Base-by-base conservation (phyloP, 345 rosid species). In the Citrus trifoliata region DNA sequence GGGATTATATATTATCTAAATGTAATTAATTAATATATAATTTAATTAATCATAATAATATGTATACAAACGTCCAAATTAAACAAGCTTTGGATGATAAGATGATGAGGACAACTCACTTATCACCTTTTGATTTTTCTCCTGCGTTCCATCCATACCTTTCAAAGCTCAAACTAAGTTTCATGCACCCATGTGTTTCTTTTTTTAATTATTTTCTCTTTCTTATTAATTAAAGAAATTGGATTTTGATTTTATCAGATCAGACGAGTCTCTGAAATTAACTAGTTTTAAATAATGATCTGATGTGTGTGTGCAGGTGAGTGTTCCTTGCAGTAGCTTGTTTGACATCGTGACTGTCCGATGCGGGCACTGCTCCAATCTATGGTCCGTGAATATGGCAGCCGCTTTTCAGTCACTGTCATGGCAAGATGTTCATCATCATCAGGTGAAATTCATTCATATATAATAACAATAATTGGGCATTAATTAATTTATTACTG, bases 331-430 rank as follows among this genome's bases (percentile, higher is more conserved):
- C 92, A 93, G 91, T 82, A 95, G 86, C 84, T 77, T 95, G 87
- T 79, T 87, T 60, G 99, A 93, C 80, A 86, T 91, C 32, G 99
- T 95, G 83, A 95, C 99, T 74, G 93, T 95, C 89, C 91, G 98
- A 88, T 95, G 99, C 80, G 99, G 97, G 61, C 97, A 92, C 93
- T 95, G 99, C 90, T 81, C 95, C 25, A 92, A 92, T 88, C 88
- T 93, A 48, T 92, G 95, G 99, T 95, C 99, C 30, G 98, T 95
- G 76, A 93, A 95, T 87, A 95, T 95, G 98, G 98, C 97, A 60
- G 97, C 97, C 55, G 88, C 95, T 67, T 88, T 91, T 80, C 99
- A 92, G 92, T 92, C 97, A 68, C 87, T 87, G 79, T 86, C 95
- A 77, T 86, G 92, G 87, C 97, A 88, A 87, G 87, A 90, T 78